phyloP scores from a whole-genome alignment of 305 asterid genomes.

The Plantago coronopus region DNA sequence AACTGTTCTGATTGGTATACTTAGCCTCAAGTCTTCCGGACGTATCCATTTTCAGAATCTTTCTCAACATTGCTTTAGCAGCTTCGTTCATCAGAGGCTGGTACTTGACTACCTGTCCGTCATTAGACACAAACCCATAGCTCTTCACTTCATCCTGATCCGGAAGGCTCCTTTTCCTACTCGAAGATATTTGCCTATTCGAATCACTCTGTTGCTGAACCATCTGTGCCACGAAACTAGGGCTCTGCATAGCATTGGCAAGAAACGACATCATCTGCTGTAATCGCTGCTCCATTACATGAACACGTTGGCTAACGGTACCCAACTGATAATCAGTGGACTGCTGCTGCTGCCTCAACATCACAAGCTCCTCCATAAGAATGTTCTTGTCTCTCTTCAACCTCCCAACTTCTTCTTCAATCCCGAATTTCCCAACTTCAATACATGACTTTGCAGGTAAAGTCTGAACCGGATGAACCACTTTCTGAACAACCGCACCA shows the following conservation, averaged over 20 bases:
- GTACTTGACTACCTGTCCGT: constrained; percentile 61
- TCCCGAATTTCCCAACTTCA: constrained; percentile 56
- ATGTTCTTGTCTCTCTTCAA: constrained; percentile 62
- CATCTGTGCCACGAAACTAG: constrained; percentile 65
- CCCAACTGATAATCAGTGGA: constrained; percentile 56
- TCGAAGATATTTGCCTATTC: constrained; percentile 45
- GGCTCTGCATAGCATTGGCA: constrained; percentile 77
- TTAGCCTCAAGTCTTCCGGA: constrained; percentile 45
- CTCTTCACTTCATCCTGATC: constrained; percentile 50
- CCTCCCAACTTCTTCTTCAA: constrained; percentile 61
- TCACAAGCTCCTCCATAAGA: constrained; percentile 74
- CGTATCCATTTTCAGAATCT: constrained; percentile 53
- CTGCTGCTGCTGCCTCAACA: constrained; percentile 69
- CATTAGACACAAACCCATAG: constrained; percentile 30
- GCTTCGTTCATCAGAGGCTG: constrained; percentile 87
- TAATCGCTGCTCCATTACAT: constrained; percentile 63
- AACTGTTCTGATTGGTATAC: constrained; percentile 39
- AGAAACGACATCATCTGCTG: constrained; percentile 75
- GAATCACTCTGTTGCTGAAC: constrained; percentile 55
- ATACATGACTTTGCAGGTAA: constrained; percentile 43
- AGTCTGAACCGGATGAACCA: constrained; percentile 1
- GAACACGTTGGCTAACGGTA: constrained; percentile 63
- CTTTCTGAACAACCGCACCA: background rate
- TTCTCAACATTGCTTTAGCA: constrained; percentile 59
- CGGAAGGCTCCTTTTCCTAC: constrained; percentile 69